Conservation (phyloP, 2,329 filamentous ascomycete genomes). For the Dothideomycetes sp. region DNA sequence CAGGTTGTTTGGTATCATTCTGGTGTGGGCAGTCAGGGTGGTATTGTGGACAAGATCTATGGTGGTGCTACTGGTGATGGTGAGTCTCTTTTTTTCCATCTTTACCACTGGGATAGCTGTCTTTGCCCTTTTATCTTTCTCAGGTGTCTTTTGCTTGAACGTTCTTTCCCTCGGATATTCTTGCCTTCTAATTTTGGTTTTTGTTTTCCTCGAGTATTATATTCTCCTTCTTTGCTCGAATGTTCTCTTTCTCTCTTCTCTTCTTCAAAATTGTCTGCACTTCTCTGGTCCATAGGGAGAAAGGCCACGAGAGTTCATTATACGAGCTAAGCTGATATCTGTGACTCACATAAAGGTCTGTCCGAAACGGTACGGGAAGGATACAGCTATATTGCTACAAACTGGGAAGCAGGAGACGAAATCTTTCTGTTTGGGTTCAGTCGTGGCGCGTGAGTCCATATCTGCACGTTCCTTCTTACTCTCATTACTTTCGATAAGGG, state of each 20-base stretch:
- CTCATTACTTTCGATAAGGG: no score
- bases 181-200: no score
- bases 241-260: no score
- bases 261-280: no score
- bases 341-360: constrained; percentile 26
- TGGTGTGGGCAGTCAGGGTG: constrained; percentile 36
- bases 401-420: constrained; percentile 43
- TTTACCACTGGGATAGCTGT: no score
- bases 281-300: no score
- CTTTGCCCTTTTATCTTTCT: no score
- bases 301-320: no score
- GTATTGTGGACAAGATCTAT: constrained; percentile 33
- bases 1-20: constrained; percentile 45
- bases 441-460: constrained; percentile 32
- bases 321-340: neutral
- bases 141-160: no score
- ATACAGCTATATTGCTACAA: constrained; percentile 44
- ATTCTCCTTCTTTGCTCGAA: no score
- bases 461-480: neutral
- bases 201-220: no score
- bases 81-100: neutral
- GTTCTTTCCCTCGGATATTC: no score
- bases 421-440: constrained; percentile 43
- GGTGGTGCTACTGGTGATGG: constrained; percentile 33
- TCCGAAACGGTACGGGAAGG: constrained; percentile 39